Base-by-base conservation (phyloP, 2,329 filamentous ascomycete genomes). In the Colletotrichum acutatum region DNA sequence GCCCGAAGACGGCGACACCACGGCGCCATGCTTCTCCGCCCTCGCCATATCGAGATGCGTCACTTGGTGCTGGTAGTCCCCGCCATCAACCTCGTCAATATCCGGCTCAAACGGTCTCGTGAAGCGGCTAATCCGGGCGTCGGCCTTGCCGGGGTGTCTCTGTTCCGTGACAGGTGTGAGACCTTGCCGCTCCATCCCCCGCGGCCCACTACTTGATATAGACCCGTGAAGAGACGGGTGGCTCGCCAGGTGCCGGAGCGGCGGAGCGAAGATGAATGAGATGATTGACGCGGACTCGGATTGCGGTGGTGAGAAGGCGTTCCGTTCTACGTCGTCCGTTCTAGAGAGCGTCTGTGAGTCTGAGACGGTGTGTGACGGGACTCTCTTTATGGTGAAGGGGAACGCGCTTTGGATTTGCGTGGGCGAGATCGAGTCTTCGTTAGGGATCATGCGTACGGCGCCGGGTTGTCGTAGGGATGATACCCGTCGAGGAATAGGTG, bases 101-200 rank as follows among this genome's bases (percentile, higher is more conserved):
- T 68, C 71, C 14, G 62, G 68, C 32, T 74, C 71, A 37, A 59
- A 72, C 1, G 68, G 71, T 4, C 63, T 59, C 5, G 71, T 67
- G 57, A 71, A 74, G n/a, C 71, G 71, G 46, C 71, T 74, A 7
- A 74, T 71, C 0, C 79, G 14, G 4, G 34, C 65, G 1, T 71
- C 56, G 16, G 65, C 65, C 66, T 74, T 68, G 22, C 74, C 72
- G 22, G 68, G 60, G 8, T 68, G 68, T 2, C 72, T 49, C 53
- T 74, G 72, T 62, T 75, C 68, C 42, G 64, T 52, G 7, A 72
- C 34, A 9, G 72, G 67, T 8, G 61, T 74, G 5, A 59, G 1
- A 22, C 42, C 26, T 56, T 37, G 22, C 49, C 53, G 32, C 6
- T n/a, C 52, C 34, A 2, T 8, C 9, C 19, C 12, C 19, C 5